A percentile compares a stretch with the other conserved stretches of the same genome.
Conservation (phyloP, 2,329 filamentous ascomycete species). For the Penicillium sp. region DNA sequence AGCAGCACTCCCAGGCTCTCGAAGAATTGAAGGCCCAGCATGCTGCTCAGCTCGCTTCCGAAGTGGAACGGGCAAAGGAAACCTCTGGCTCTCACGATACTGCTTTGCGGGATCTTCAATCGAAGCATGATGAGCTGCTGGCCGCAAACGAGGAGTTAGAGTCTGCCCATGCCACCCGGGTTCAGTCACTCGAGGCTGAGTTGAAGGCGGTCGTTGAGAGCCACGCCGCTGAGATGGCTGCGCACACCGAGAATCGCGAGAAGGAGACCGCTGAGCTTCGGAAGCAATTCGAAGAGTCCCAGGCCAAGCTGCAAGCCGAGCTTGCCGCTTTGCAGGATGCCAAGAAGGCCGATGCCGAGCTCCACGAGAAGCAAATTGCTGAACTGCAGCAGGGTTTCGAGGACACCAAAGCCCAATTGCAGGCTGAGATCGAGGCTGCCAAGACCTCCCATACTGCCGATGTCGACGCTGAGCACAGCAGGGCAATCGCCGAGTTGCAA, state of each 20-base stretch:
- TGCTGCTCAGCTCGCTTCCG: constrained; percentile 23
- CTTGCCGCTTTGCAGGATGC: constrained; percentile 30
- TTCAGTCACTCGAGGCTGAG: constrained; percentile 29
- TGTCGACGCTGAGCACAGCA: constrained; percentile 26
- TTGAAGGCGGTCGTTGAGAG: constrained; percentile 27
- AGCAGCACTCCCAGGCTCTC: constrained; percentile 35
- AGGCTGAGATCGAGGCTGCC: constrained; percentile 18
- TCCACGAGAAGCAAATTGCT: constrained; percentile 30
- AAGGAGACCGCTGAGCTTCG: constrained; percentile 33
- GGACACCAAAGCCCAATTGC: constrained; percentile 23
- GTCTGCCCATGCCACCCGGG: constrained; percentile 30
- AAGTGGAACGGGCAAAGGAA: constrained; percentile 35
- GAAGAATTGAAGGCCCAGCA: constrained; percentile 37
- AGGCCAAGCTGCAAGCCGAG: constrained; percentile 30
- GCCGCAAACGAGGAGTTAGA: constrained; percentile 30
- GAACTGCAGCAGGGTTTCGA: constrained; percentile 37
- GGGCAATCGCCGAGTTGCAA: constrained; percentile 33
- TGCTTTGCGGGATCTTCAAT: constrained; percentile 32
- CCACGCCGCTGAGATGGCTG: constrained; percentile 29
- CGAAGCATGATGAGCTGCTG: constrained; percentile 34
- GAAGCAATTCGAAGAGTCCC: constrained; percentile 30
- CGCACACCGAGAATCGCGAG: constrained; percentile 28
- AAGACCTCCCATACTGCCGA: constrained; percentile 12
- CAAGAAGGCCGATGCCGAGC: constrained; percentile 28
- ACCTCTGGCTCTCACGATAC: constrained; percentile 31